These are phyloP conservation scores for Sporothrix variecibatus DNA, from an alignment of 2,329 filamentous ascomycete genomes.

Conservation along the genomic window DNA sequence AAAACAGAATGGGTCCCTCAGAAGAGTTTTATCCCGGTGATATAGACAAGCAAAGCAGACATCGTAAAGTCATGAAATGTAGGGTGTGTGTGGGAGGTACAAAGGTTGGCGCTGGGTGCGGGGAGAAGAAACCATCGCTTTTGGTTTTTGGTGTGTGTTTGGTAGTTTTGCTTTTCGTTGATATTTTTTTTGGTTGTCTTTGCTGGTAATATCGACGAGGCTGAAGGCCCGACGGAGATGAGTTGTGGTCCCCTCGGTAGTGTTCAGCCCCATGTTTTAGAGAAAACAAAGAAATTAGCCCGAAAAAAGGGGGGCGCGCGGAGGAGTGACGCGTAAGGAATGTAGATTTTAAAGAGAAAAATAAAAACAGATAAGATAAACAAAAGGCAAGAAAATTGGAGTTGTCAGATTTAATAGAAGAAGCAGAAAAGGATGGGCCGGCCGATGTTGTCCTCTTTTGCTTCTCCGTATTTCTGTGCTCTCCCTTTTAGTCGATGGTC, in stretches of 20 bases:
- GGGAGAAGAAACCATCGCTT: not conserved
- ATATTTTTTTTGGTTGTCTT: not conserved
- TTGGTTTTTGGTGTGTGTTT: not conserved
- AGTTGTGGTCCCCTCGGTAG: not conserved
- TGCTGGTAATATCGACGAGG: constrained; percentile 8
- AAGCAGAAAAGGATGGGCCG: not conserved
- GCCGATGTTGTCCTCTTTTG: not conserved
- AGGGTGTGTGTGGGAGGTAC: not conserved
- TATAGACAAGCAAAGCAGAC: constrained; percentile 16
- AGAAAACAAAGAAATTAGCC: not conserved
- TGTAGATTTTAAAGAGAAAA: not conserved
- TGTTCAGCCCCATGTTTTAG: constrained; percentile 12
- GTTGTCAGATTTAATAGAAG: not conserved
- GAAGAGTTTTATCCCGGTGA: not conserved
- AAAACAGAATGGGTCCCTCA: not conserved
- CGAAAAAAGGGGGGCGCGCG: not conserved
- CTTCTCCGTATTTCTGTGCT: not conserved
- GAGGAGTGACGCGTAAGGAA: constrained; percentile 10
- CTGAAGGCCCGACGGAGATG: not conserved
- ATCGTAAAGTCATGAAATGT: constrained; percentile 18
- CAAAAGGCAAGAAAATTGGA: not conserved
- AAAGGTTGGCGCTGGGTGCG: not conserved
- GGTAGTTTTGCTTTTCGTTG: not conserved
- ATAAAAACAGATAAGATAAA: not conserved
- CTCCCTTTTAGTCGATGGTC: constrained; percentile 58